Base-by-base conservation (phyloP, 805 yeast genomes). In the Lipomyces yamanashiensis region DNA sequence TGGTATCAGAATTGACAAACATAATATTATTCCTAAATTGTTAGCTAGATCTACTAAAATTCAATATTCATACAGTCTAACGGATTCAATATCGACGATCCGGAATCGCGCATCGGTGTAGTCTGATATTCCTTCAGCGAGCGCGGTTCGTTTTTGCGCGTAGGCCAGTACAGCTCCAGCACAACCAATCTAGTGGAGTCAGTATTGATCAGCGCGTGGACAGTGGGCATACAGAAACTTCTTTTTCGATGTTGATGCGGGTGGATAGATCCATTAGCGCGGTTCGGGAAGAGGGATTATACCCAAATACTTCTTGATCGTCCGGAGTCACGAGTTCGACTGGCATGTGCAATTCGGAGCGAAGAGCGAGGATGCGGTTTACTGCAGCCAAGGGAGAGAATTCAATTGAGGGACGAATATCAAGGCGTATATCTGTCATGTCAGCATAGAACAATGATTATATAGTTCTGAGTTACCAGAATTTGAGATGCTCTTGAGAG, bases 1-100 rank as follows among this genome's bases (percentile, higher is more conserved):
- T 63, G 7, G 77, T 58, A 36, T 75, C 76, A 8, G 65, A 45
- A 49, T 77, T 78, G 28, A 77, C 58, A 43, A 66, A 68, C 72
- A 77, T 63, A 2, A 59, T 40, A 10, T 70, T 48, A 41, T 54
- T 43, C 34, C 65, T 61, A 33, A 9, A n/a, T 8, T 3, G 43
- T 47, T 49, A 56, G 54, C 21, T 33, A n/a, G 15, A 28, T 17
- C 17, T 17, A 34, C 13, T 21, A 10, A 17, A 21, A 9, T 4
- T 1, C 17, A 12, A 43, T 15, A 33, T n/a, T 13, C 60, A 21
- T 39, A 51, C 59, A 64, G 44, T 10, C 44, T 45, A 19, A 68
- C 63, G 21, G 50, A 54, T 13, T 60, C 56, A 3, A 64, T 67
- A 21, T 69, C 69, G 15, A 59, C 43, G 39, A 71, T 71, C 67